Conservation (phyloP, 306 rosid genomes). For the Abrus precatorius region DNA sequence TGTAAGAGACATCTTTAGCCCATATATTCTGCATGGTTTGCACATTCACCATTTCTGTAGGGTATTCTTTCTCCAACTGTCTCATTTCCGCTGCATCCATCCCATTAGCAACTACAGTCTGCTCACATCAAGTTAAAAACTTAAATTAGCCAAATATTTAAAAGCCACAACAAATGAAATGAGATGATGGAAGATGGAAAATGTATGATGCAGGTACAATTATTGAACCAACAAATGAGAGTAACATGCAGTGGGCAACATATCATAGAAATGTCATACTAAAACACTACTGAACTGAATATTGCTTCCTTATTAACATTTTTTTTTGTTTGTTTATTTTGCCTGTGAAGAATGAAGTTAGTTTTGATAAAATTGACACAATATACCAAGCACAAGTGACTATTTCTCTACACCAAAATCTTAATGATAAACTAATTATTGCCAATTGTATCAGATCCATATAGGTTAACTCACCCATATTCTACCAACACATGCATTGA, state of each 20-base stretch:
- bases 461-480: constrained; percentile 71
- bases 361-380: constrained; percentile 22
- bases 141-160: constrained; percentile 34
- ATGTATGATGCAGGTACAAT: neutral
- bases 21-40: constrained; percentile 62
- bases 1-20: constrained; percentile 66
- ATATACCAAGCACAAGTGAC: constrained; percentile 3
- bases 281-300: constrained; percentile 13
- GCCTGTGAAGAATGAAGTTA: constrained; percentile 31
- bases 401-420: constrained; percentile 23
- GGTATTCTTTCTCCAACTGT: constrained; percentile 57
- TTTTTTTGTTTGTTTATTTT: constrained; percentile 2
- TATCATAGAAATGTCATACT: neutral
- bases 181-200: constrained; percentile 24
- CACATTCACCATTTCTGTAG: constrained; percentile 51
- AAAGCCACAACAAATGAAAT: constrained; percentile 22
- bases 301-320: constrained; percentile 24
- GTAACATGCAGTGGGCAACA: constrained; percentile 2
- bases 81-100: constrained; percentile 65
- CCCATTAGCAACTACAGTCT: constrained; percentile 69
- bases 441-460: constrained; percentile 3
- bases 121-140: constrained; percentile 47
- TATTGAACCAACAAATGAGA: neutral
- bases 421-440: constrained; percentile 25
- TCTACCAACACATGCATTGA: constrained; percentile 71